A percentile compares a stretch with the other conserved stretches of the same genome.
These are phyloP conservation scores for Trichosporon faecale DNA, from an alignment of 1,284 basidiomycete species.

Conservation along the genomic window DNA sequence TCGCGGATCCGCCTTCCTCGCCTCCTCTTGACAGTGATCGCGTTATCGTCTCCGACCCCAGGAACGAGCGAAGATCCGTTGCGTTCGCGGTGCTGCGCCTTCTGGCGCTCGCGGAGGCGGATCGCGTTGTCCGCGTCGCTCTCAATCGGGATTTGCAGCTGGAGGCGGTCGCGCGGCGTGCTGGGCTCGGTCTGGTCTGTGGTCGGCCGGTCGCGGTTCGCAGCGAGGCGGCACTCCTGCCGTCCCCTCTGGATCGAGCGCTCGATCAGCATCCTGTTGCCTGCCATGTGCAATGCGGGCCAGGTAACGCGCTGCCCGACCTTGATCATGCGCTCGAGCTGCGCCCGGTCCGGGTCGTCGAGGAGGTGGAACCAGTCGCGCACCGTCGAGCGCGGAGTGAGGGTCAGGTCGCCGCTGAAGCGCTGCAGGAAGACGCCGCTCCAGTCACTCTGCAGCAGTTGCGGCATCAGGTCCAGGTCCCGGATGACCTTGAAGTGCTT, in stretches of 20 bases:
- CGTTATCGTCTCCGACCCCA: not conserved
- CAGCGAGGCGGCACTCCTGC: conserved; percentile 63
- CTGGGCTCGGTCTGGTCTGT: conserved; percentile 31
- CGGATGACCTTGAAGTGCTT: conserved; percentile 96
- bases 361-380: conserved; percentile 81
- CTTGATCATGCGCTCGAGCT: conserved; percentile 76
- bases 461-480: conserved; percentile 83
- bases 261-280: conserved; percentile 64
- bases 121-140: conserved; percentile 52
- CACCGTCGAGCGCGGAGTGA: conserved; percentile 79
- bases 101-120: conserved; percentile 32
- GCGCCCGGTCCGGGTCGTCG: conserved; percentile 74
- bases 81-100: not conserved
- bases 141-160: conserved; percentile 43
- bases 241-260: conserved; percentile 78
- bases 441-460: conserved; percentile 89
- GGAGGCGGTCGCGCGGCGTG: conserved; percentile 7
- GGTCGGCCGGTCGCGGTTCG: conserved; percentile 42
- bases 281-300: conserved; percentile 93
- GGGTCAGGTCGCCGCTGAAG: conserved; percentile 55
- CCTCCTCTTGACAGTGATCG: not conserved
- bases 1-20: not conserved
- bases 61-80: not conserved
- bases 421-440: conserved; percentile 84
- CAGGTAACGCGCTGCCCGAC: conserved; percentile 89